Percentiles rank a stretch among this genome's conserved stretches.
Conservation (phyloP, 208 protist species). For the Lotmaria passim region DNA sequence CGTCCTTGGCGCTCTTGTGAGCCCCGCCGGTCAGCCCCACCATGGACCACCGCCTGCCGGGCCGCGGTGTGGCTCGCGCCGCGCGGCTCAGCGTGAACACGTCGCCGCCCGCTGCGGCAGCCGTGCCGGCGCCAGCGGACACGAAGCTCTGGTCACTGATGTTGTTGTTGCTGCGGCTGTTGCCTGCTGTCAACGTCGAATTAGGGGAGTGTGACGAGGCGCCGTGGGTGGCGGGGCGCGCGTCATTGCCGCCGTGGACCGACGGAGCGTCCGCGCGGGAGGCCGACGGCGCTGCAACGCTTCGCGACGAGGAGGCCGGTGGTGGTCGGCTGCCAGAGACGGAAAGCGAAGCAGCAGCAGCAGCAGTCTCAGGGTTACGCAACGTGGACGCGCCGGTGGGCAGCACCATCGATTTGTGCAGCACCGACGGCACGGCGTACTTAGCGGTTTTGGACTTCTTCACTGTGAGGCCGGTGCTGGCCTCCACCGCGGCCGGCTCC, state of each 20-base stretch:
- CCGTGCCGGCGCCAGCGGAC: background rate
- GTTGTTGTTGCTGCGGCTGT: too few relatives aligned
- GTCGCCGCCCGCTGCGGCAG: slow-evolving; percentile 2
- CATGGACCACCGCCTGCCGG: background rate
- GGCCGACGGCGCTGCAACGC: background rate
- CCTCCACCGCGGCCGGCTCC: background rate
- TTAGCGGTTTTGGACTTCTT: slow-evolving; percentile 13
- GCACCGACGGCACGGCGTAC: slow-evolving; percentile 22
- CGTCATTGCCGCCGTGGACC: background rate
- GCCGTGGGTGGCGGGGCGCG: background rate
- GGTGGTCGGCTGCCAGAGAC: background rate
- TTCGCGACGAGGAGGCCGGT: background rate
- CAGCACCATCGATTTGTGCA: slow-evolving; percentile 28
- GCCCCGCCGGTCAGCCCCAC: background rate
- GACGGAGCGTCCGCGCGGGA: background rate
- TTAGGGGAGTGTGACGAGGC: background rate
- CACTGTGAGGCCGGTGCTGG: background rate
- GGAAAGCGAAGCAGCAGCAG: background rate
- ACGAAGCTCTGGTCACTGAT: slow-evolving; percentile 16
- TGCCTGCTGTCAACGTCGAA: background rate
- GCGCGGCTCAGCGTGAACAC: slow-evolving; percentile 26
- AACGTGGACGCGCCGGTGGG: slow-evolving; percentile 11
- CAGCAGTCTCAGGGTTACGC: slow-evolving; percentile 1
- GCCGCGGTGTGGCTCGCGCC: background rate
- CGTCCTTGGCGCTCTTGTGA: background rate